Evolutionary conservation across 768 basidiomycete genomes (phyloP), one percentile per base, ranked within the genome.

Genomic region (Astraeus odoratus): DNA sequence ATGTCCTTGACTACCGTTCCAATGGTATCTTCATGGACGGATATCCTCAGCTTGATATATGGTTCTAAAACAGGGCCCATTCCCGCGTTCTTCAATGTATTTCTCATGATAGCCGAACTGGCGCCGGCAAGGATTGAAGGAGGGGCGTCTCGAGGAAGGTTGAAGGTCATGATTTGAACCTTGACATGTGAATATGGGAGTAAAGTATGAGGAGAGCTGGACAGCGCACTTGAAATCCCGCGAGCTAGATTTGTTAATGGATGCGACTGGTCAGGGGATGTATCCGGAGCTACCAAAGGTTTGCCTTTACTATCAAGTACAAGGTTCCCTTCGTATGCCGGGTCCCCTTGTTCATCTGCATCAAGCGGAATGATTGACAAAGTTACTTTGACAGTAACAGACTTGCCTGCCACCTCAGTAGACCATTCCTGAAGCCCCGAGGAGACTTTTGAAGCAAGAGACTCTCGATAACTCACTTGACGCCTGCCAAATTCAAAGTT

Each of bases 1-100:
- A 93, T 66, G 54, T 93, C 90, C 56, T 83, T 87, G 37, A 90
- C 77, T 18, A 86, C 79, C 54, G 80, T 86, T 19, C 90, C 88
- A 3, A 92, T 67, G 46, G 70, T 71, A 47, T 81, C 77, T 51
- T 83, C 82, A 20, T 71, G 69, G 6, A 88, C 78, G 13, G 76
- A 76, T 37, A 88, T 72, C 52, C 81, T 88, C 51, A 90, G 67
- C 24, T 67, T 66, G 20, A 88, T 73, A 51, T 78, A 92, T 8
- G 91, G 89, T 57, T 93, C 90, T 61, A 90, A 72, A 34, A 93
- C 62, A 3, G 84, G 72, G 1, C 89, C 90, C 55, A 78, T 72
- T 8, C 83, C 83, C 3, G 79, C 77, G 24, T 73, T 71, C 20
- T 71, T 73, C 42, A 92, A 60, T 24, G 73, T 72, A 26, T 77